These are phyloP conservation scores for Marasmius sp. DNA, from an alignment of 1,284 basidiomycete species.

Conservation along the genomic window DNA sequence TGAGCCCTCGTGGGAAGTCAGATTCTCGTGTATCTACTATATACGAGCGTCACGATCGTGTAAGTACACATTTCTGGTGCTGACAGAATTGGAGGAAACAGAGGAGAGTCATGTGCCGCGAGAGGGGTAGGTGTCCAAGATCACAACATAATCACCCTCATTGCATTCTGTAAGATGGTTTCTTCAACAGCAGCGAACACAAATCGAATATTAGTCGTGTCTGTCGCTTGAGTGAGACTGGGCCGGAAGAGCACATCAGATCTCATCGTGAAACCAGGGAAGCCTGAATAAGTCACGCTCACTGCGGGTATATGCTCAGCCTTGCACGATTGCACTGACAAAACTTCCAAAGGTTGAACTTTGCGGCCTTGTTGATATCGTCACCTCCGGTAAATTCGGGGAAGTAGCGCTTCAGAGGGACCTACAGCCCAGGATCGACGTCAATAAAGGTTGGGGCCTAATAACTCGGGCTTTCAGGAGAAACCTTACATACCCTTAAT, in stretches of 20 bases:
- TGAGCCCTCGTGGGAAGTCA: no score
- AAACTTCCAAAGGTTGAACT: slow-evolving; percentile 97
- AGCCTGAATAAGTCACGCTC: slow-evolving; percentile 33
- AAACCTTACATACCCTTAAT: slow-evolving; percentile 57
- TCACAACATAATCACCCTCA: slow-evolving; percentile 45
- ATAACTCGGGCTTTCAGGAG: background rate
- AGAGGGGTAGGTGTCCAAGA: no score
- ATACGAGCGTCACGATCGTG: no score
- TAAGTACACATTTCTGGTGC: no score
- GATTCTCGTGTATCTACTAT: no score
- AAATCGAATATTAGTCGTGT: slow-evolving; percentile 81
- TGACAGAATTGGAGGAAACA: no score
- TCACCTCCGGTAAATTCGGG: slow-evolving; percentile 93
- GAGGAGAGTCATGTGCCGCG: no score
- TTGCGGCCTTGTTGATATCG: slow-evolving; percentile 97
- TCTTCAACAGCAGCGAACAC: slow-evolving; percentile 98
- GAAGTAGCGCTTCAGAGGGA: slow-evolving; percentile 88
- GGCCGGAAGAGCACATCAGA: background rate
- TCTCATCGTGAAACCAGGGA: slow-evolving; percentile 7
- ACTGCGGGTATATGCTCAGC: slow-evolving; percentile 93
- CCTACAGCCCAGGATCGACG: slow-evolving; percentile 31
- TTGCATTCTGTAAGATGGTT: slow-evolving; percentile 90
- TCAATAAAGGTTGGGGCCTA: background rate
- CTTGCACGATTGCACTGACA: slow-evolving; percentile 92
- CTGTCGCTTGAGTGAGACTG: slow-evolving; percentile 80